Percentiles rank a stretch among this genome's conserved stretches.
Conservation (phyloP, 2,329 filamentous ascomycete genomes). For the Pseudogymnoascus sp. region DNA sequence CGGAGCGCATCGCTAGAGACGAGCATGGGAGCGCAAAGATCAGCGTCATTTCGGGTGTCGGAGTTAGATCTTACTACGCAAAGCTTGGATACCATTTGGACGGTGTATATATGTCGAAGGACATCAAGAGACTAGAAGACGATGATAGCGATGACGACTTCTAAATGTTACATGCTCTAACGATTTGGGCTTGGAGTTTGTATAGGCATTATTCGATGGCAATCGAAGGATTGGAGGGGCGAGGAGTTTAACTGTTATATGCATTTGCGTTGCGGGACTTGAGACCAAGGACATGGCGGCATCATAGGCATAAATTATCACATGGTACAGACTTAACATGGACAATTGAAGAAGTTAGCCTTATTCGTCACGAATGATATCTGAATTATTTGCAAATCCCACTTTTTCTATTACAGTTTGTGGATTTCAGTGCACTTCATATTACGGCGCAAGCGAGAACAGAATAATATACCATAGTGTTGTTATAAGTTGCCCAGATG, state of each 20-base stretch:
- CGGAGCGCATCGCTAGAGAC: conserved; percentile 85
- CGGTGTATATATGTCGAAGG: conserved; percentile 72
- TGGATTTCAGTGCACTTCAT: too few relatives aligned
- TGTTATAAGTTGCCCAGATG: too few relatives aligned
- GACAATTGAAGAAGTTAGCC: not conserved
- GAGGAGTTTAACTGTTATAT: not conserved
- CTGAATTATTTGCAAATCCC: not conserved
- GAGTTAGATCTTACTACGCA: conserved; percentile 88
- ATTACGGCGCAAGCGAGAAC: too few relatives aligned
- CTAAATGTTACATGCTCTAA: not conserved
- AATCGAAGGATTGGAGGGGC: not conserved
- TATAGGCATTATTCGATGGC: not conserved
- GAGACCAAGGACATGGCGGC: not conserved
- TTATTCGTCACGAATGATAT: not conserved
- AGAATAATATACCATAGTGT: too few relatives aligned
- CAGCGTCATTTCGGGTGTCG: conserved; percentile 95
- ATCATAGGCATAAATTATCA: not conserved
- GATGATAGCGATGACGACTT: conserved; percentile 10
- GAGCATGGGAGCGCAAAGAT: conserved; percentile 94
- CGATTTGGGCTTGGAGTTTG: not conserved
- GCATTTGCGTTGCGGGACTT: not conserved
- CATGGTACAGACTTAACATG: not conserved
- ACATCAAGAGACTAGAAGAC: not conserved
- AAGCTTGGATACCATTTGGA: conserved; percentile 91
- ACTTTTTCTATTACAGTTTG: not conserved